A percentile compares a stretch with the other conserved stretches of the same genome.
Evolutionary conservation across 495 filamentous ascomycete genomes (phyloP).

Genomic region (Aspergillus egyptiacus): DNA sequence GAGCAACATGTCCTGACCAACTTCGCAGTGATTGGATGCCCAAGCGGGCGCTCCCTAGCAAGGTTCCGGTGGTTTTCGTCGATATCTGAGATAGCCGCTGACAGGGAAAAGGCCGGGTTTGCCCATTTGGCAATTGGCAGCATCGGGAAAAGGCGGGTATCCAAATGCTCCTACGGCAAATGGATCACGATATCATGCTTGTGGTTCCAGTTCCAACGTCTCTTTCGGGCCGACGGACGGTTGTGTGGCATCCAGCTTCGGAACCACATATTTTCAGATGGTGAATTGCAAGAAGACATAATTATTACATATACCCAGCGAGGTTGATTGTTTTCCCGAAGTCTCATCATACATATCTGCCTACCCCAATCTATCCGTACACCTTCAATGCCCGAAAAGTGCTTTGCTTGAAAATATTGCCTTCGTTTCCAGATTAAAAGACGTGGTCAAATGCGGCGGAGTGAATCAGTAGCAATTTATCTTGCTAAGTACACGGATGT

Average conservation of each 20-base stretch:
- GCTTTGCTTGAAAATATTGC: constrained; percentile 16
- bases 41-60: not conserved
- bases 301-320: constrained; percentile 5
- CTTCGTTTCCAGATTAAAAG: constrained; percentile 14
- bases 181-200: constrained; percentile 4
- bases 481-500: constrained; percentile 34
- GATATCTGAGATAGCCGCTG: constrained; percentile 1
- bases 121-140: constrained; percentile 5
- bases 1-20: not conserved
- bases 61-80: constrained; percentile 24
- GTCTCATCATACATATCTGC: not conserved
- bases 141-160: constrained; percentile 26
- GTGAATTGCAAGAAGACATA: not conserved
- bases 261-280: no score
- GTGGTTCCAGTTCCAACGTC: constrained; percentile 1
- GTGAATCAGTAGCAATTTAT: constrained; percentile 17
- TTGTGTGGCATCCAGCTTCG: constrained; percentile 6
- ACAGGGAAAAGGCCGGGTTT: constrained; percentile 14
- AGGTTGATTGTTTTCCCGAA: constrained; percentile 25
- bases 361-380: no score
- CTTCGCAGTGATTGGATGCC: not conserved
- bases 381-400: not conserved
- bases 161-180: constrained; percentile 14
- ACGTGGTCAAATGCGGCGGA: constrained; percentile 12
- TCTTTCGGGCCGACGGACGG: constrained; percentile 22